A percentile compares a stretch with the other conserved stretches of the same genome.
These are phyloP conservation scores for Eucalyptus curtisii DNA, from an alignment of 345 rosid species.

Conservation along the genomic window DNA sequence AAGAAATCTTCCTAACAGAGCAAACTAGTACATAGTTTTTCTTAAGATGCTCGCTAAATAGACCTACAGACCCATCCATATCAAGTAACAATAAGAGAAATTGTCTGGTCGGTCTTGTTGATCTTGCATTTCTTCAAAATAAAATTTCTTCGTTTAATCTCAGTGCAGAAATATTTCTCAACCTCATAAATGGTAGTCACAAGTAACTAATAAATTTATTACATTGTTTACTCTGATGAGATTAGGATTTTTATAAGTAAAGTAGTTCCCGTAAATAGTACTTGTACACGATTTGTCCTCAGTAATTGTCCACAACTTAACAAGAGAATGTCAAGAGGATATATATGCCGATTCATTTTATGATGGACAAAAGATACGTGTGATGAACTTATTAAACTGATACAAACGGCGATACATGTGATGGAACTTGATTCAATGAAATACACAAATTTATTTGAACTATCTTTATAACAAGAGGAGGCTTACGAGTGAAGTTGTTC, in stretches of 20 bases:
- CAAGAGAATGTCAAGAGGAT: neutral
- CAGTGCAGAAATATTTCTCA: neutral
- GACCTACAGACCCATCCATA: too few relatives aligned
- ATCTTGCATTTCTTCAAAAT: too few relatives aligned
- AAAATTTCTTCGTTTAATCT: neutral
- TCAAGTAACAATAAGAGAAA: too few relatives aligned
- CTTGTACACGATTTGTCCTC: neutral
- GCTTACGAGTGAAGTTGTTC: neutral
- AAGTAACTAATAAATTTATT: too few relatives aligned
- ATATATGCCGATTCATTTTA: neutral
- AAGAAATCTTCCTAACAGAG: too few relatives aligned
- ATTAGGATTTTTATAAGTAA: neutral
- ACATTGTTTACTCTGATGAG: neutral
- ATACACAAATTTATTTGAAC: neutral
- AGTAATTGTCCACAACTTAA: neutral
- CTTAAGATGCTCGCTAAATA: too few relatives aligned
- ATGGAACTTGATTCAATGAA: neutral
- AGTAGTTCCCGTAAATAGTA: neutral
- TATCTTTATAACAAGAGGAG: neutral
- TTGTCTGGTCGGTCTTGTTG: too few relatives aligned
- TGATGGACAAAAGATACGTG: neutral
- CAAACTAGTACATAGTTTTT: too few relatives aligned
- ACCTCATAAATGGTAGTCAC: neutral
- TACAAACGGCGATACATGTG: neutral
- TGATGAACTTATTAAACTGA: neutral